These are phyloP conservation scores for Carex arenaria DNA, from an alignment of 202 grass and related monocot species.

Conservation along the genomic window DNA sequence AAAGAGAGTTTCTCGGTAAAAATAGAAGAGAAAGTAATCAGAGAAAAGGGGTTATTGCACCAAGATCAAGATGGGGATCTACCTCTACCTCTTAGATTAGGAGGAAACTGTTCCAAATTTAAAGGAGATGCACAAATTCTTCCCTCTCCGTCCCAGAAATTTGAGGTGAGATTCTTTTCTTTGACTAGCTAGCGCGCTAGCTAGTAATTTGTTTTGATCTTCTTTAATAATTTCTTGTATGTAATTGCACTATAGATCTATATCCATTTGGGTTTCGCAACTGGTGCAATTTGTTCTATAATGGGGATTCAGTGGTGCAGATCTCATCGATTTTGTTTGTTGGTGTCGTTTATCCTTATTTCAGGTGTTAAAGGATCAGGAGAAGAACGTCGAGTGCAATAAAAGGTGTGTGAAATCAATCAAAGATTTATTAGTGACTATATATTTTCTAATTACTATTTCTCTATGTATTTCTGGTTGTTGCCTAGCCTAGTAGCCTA, in stretches of 20 bases:
- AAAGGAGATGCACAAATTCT: slow-evolving; percentile 37
- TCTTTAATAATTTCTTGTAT: not conserved
- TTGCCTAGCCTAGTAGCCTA: not conserved
- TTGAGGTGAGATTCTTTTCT: slow-evolving; percentile 27
- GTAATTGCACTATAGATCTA: slow-evolving; percentile 7
- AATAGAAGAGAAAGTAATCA: not conserved
- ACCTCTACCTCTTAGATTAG: not conserved
- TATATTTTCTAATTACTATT: slow-evolving; percentile 3
- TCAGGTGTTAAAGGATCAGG: slow-evolving; percentile 13
- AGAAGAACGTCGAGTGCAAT: slow-evolving; percentile 17
- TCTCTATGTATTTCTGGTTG: slow-evolving; percentile 13
- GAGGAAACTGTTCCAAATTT: slow-evolving; percentile 20
- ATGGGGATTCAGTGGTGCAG: slow-evolving; percentile 41
- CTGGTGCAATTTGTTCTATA: slow-evolving; percentile 16
- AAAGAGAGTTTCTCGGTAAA: not conserved
- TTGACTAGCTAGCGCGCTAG: not conserved
- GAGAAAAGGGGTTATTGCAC: slow-evolving; percentile 29
- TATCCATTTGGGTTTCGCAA: slow-evolving; percentile 27
- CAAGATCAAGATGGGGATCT: slow-evolving; percentile 40
- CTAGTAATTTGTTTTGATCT: not conserved
- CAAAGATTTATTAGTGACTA: slow-evolving; percentile 22
- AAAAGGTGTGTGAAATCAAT: slow-evolving; percentile 34
- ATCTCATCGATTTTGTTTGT: slow-evolving; percentile 24
- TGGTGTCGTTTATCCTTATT: slow-evolving; percentile 34
- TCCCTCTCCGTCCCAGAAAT: not conserved